Base-by-base conservation (phyloP, 352 stramenopile species). In the Pythium oligandrum region DNA sequence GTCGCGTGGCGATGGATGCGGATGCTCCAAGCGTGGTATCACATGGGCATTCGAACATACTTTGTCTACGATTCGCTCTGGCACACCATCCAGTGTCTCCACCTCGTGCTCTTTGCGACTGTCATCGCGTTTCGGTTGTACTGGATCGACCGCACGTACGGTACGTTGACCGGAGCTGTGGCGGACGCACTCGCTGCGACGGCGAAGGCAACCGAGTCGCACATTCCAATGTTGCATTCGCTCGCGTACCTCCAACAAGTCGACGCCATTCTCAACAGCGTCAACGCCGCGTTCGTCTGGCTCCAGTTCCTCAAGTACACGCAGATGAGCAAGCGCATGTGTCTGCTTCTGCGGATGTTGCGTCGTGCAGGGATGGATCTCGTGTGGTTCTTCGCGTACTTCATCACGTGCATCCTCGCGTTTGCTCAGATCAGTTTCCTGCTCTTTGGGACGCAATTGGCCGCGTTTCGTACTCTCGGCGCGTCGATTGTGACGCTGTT, bases 341-440 rank as follows among this genome's bases (percentile, higher is more conserved):
- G 65, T 55, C 38, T 88, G 17, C 45, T 88, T 26, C 42, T 90
- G 54, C 68, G 68, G 8, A 73, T 77, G 50, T 52, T 90, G 5
- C 60, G 53, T 4, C 77, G 77, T 5, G 79, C 79, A n/a, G 63
- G 63, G 9, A 40, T 48, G 4, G 79, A 90, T 45, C 59, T 90
- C 37, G 45, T 76, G 5, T 86, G 79, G 67, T 85, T 80, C 42
- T 54, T 78, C n/a, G 48, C 76, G 2, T 84, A 80, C 37, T 75
- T 88, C 40, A n/a, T 78, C 30, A 66, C 78, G 35, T 83, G 71
- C 46, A 70, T 87, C 36, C 73, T 70, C 26, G 79, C 61, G 10
- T 90, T 87, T 44, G 79, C 75, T 1, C 79, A 90, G 57, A 71
- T 88, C 37, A 77, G 75, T 6, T 72, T 82, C 33, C 46, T 90